phyloP scores from a whole-genome alignment of 371 early-diverging fungal species.

The Mucor irregularis region DNA sequence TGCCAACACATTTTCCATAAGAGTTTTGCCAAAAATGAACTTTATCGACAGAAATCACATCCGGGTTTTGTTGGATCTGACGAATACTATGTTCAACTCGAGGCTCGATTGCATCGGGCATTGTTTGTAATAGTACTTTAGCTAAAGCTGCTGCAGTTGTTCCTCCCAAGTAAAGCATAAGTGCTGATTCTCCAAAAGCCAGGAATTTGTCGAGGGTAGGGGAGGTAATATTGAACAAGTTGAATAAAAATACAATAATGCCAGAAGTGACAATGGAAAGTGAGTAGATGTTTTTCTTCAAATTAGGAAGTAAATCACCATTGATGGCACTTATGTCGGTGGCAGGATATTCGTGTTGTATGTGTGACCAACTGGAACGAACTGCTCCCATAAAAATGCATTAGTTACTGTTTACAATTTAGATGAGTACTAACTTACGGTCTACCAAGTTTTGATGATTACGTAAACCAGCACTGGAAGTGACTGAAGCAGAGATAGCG shows the following conservation, averaged over 20 bases:
- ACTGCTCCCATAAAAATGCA: too few species aligned
- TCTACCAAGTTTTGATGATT: conserved; percentile 48
- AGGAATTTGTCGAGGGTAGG: conserved; percentile 39
- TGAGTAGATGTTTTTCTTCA: conserved; percentile 24
- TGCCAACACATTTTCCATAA: conserved; percentile 48
- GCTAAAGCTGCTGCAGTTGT: conserved; percentile 28
- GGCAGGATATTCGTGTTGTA: neutral
- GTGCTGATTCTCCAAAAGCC: conserved; percentile 40
- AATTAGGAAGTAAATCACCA: conserved; percentile 19
- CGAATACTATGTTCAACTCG: conserved; percentile 13
- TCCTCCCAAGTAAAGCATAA: conserved; percentile 41
- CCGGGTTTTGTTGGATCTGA: conserved; percentile 22
- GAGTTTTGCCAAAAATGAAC: conserved; percentile 60
- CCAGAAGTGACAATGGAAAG: conserved; percentile 20
- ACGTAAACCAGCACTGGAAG: conserved; percentile 38
- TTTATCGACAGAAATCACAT: conserved; percentile 23
- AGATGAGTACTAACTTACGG: conserved; percentile 34
- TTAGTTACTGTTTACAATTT: too few species aligned
- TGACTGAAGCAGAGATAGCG: conserved; percentile 33
- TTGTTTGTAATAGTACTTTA: conserved; percentile 27
- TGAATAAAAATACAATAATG: conserved; percentile 1
- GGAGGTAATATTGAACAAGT: conserved; percentile 17
- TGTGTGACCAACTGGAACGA: too few species aligned
- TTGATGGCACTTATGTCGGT: conserved; percentile 12
- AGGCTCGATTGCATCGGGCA: conserved; percentile 17